Percentiles rank a stretch among this genome's conserved stretches.
Evolutionary conservation across 371 early-diverging fungal genomes (phyloP).

Genomic region (Globomyces sp.): DNA sequence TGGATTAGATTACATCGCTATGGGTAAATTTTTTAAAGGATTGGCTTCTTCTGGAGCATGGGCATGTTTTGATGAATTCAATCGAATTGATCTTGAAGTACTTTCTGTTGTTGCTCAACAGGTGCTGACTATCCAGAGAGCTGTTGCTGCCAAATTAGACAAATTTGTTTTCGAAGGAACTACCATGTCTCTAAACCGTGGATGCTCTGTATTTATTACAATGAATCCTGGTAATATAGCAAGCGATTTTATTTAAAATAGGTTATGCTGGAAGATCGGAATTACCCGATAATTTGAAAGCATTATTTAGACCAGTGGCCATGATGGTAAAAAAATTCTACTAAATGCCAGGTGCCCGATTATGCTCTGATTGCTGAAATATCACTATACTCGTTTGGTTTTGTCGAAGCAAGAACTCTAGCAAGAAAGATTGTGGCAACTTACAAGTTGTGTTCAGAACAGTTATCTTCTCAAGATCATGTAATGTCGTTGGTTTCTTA

Average conservation of each 20-base stretch:
- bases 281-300: constrained; percentile 60
- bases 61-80: constrained; percentile 69
- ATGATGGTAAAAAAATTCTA: constrained; percentile 46
- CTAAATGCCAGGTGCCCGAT: constrained; percentile 36
- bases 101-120: constrained; percentile 58
- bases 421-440: constrained; percentile 57
- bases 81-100: constrained; percentile 58
- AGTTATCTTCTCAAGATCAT: constrained; percentile 57
- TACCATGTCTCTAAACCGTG: constrained; percentile 49
- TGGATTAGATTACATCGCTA: constrained; percentile 55
- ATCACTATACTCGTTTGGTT: constrained; percentile 57
- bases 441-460: constrained; percentile 57
- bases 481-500: too few species aligned
- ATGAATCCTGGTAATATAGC: constrained; percentile 67
- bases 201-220: constrained; percentile 59
- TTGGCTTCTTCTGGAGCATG: constrained; percentile 52
- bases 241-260: constrained; percentile 9
- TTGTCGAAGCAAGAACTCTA: constrained; percentile 51
- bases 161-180: constrained; percentile 60
- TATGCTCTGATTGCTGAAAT: constrained; percentile 59
- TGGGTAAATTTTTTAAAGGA: constrained; percentile 63
- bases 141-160: constrained; percentile 50
- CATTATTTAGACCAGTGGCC: constrained; percentile 56
- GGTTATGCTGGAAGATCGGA: constrained; percentile 53
- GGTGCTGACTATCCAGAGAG: constrained; percentile 55